Conservation (phyloP, 345 rosid genomes). For the Corchorus capsularis region DNA sequence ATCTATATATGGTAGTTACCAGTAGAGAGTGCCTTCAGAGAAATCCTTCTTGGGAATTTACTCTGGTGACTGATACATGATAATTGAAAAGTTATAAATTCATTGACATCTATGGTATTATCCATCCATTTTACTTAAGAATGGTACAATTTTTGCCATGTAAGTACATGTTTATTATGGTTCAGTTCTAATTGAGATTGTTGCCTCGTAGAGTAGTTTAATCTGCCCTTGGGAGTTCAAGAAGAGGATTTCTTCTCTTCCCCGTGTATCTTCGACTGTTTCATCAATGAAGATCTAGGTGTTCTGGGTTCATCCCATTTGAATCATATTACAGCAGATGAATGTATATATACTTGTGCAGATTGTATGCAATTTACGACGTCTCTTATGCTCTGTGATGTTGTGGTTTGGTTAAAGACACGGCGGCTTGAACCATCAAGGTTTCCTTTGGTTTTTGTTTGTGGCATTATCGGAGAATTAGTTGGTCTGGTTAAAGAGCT, state of each 20-base stretch:
- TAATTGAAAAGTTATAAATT: constrained; percentile 4
- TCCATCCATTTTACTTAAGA: background rate
- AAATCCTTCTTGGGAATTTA: background rate
- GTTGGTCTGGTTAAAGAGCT: no score
- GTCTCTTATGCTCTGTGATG: no score
- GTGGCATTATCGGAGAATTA: no score
- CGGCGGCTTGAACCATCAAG: no score
- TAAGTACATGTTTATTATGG: background rate
- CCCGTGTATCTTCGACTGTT: background rate
- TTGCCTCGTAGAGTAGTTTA: background rate
- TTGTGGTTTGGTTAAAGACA: no score
- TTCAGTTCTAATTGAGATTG: background rate
- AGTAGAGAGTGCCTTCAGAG: background rate
- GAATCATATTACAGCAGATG: no score
- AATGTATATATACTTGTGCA: no score
- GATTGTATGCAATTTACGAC: no score
- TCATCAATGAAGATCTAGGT: background rate
- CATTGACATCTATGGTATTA: constrained; percentile 4
- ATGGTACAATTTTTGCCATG: background rate
- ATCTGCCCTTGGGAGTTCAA: background rate
- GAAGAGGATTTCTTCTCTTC: background rate
- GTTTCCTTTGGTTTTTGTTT: no score
- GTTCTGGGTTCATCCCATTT: no score
- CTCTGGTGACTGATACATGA: background rate
- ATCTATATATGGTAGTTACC: constrained; percentile 3